Evolutionary conservation across 1,284 basidiomycete species (phyloP), one percentile per base, ranked within the genome.

Genomic region (Porogramme epimiltina): DNA sequence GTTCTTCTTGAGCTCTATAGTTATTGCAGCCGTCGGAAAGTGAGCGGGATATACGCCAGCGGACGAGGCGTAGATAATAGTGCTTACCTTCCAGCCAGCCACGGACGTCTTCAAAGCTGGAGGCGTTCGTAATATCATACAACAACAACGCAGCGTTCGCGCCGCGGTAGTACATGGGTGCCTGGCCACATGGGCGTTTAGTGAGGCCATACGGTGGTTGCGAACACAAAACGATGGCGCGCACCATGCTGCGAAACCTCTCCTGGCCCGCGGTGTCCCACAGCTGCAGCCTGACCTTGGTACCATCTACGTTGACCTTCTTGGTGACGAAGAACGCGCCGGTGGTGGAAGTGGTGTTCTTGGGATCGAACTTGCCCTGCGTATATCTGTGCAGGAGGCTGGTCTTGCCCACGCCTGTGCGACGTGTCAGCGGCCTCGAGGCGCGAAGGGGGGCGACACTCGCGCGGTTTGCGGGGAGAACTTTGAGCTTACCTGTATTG

Each of bases 231-330:
- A 19, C 50, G 36, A 51, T 50, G 49, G 51, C 49, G 71, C 84
- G 55, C 56, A 91, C 91, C 91, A 98, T 95, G 66, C 89, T 92
- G 58, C 95, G 81, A 73, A 97, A 98, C 45, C 94, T 78, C 77
- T 98, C 95, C 78, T 98, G 95, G n/a, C 95, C 95, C 38, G 95
- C 95, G 47, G 95, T 97, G 69, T 98, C 95, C 95, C 95, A 98
- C 54, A 91, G 74, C 69, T 91, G 88, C 49, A 91, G 73, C 47
- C 93, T 86, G 18, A 98, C 93, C 67, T 92, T 91, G 60, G 91
- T 79, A 41, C 91, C 93, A 59, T 93, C 84, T 61, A 98, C 84
- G 62, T 85, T 82, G 38, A 95, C 86, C 75, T 97, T 97, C 79
- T 98, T 95, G 47, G 93, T 93, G 60, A 95, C 87, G 70, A 98